Base-by-base conservation (phyloP, 2,329 filamentous ascomycete genomes). In the Bipolaris cookei region DNA sequence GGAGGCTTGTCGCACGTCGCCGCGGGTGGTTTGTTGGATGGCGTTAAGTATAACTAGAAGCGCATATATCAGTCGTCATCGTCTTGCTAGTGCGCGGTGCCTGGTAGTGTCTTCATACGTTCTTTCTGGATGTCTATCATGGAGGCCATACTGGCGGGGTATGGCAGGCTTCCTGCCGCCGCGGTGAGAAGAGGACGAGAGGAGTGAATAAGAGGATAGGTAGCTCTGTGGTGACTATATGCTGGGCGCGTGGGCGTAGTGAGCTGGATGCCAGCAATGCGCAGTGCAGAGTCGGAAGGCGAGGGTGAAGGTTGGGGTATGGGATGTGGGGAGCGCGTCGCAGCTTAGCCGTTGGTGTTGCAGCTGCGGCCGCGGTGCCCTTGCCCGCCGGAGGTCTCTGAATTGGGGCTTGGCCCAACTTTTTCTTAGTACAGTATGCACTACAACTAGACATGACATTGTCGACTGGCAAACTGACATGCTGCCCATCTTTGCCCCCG, bases 101-200 rank as follows among this genome's bases (percentile, higher is more conserved):
- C 6, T 1, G 30, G 30, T 21, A 16, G 30, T 28, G 23, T 23
- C 32, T 44, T 25, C 69, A 41, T 78, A 91, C 90, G 83, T 64
- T 91, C 88, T 69, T 88, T 89, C 83, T 96, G 92, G 72, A 92
- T 88, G 74, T 92, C 88, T 73, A 97, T 89, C 70, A 93, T 86
- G 64, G 92, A 96, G 78, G 90, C 82, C 92, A 97, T 97, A 70
- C 77, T 88, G 73, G 70, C 69, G 82, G 66, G 64, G 63, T 59
- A 53, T 45, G 61, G 62, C 61, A 62, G 62, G 59, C 61, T 62
- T 64, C 54, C 59, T 56, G 65, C 62, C 51, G 47, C 58, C 45
- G 45, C 21, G 43, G 21, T 42, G 20, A 16, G 18, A 23, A 41
- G 39, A 20, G 23, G 47, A 28, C 14, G 21, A 16, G 38, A 23